Conservation (phyloP, 345 rosid genomes). For the Populus ilicifolia region DNA sequence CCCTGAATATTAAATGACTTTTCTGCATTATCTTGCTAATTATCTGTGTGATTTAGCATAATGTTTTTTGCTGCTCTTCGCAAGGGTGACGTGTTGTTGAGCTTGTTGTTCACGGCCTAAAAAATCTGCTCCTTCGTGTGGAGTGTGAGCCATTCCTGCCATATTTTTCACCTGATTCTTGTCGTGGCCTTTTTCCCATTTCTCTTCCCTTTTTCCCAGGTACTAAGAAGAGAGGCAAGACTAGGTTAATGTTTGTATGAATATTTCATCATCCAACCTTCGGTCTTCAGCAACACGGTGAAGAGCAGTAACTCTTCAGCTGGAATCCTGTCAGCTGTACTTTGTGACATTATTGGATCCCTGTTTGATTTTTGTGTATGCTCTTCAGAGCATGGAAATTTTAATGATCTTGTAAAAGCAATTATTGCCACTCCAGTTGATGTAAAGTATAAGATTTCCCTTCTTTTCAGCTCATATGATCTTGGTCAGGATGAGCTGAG, state of each 20-base stretch:
- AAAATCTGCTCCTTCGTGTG: background rate
- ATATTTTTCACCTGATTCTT: background rate
- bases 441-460: background rate
- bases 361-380: background rate
- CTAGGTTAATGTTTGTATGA: slow-evolving; percentile 39
- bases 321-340: background rate
- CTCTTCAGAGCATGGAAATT: background rate
- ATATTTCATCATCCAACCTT: background rate
- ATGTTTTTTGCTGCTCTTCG: background rate
- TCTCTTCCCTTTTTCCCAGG: slow-evolving; percentile 36
- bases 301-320: background rate
- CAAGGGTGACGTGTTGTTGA: background rate
- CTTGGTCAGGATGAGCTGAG: background rate
- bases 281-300: background rate
- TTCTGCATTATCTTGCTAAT: background rate
- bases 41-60: background rate
- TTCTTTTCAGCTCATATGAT: background rate
- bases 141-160: background rate
- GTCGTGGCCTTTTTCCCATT: background rate
- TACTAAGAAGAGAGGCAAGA: slow-evolving; percentile 74
- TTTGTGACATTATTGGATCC: background rate
- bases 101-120: background rate
- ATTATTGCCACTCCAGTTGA: slow-evolving; percentile 1
- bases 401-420: background rate
- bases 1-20: background rate